These are phyloP conservation scores for Corinectria fuckeliana DNA, from an alignment of 2,329 filamentous ascomycete genomes.

Conservation along the genomic window DNA sequence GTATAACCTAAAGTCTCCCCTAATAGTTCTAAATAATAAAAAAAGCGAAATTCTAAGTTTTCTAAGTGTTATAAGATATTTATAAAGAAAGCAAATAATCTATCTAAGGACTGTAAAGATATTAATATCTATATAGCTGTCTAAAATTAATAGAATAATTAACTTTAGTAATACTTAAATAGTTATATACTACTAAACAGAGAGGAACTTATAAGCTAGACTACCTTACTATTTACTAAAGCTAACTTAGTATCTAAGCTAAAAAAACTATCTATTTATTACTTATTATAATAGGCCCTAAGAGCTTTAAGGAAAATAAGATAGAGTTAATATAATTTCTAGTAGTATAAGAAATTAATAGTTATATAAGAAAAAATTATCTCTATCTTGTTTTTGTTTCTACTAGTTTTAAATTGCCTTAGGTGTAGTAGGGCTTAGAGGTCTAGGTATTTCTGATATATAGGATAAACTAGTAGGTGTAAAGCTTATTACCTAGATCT, in stretches of 20 bases:
- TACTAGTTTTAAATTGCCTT: background rate
- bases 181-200: background rate
- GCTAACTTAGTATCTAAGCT: background rate
- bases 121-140: background rate
- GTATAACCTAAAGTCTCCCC: background rate
- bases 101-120: background rate
- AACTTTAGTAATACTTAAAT: conserved; percentile 3
- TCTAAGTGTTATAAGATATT: background rate
- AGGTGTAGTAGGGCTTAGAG: background rate
- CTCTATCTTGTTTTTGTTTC: background rate
- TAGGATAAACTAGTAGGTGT: background rate
- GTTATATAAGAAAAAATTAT: background rate
- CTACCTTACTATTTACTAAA: background rate
- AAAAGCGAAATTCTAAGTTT: background rate
- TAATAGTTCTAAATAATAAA: background rate
- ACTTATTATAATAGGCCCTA: background rate
- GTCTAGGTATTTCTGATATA: background rate
- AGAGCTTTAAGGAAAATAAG: background rate
- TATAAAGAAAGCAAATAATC: background rate
- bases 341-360: too few species aligned
- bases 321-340: background rate
- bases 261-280: background rate
- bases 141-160: background rate
- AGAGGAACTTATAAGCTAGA: background rate
- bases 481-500: background rate